Percentiles rank a stretch among this genome's conserved stretches.
Conservation (phyloP, 495 filamentous ascomycete species). For the Tricharina praecox region DNA sequence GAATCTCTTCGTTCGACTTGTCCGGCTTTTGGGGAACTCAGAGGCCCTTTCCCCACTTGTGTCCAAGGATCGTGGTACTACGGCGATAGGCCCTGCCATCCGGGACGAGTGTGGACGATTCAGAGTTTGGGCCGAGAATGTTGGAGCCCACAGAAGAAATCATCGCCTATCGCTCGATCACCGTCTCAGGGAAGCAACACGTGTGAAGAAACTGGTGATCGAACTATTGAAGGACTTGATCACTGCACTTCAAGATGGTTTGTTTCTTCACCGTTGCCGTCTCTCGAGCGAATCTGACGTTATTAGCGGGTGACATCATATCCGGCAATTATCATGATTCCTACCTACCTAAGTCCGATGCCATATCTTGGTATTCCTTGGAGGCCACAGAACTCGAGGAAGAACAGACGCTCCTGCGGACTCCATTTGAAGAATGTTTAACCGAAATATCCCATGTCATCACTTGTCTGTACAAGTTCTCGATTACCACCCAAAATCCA, state of each 20-base stretch:
- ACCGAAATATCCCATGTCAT: constrained; percentile 15
- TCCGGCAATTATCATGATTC: too few relatives aligned
- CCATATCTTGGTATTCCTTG: too few relatives aligned
- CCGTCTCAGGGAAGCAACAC: constrained; percentile 13
- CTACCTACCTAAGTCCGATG: too few relatives aligned
- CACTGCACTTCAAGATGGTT: constrained; percentile 4
- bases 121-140: constrained; percentile 28
- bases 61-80: too few relatives aligned
- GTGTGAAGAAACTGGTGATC: constrained; percentile 9
- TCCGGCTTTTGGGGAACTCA: too few relatives aligned
- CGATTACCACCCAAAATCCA: constrained; percentile 18
- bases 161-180: constrained; percentile 18
- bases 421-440: constrained; percentile 12
- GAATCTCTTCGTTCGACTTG: too few relatives aligned
- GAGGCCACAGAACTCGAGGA: too few relatives aligned
- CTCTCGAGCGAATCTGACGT: constrained; percentile 5
- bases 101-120: constrained; percentile 26
- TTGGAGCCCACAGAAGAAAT: constrained; percentile 24
- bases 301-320: too few relatives aligned
- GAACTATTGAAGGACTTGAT: constrained; percentile 12
- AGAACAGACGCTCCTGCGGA: too few relatives aligned
- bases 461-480: constrained; percentile 17
- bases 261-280: background rate
- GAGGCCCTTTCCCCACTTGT: too few relatives aligned
- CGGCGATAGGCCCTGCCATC: too few relatives aligned